These are phyloP conservation scores for Gryganskiella cystojenkinii DNA, from an alignment of 192 early-diverging fungal species.

Conservation along the genomic window DNA sequence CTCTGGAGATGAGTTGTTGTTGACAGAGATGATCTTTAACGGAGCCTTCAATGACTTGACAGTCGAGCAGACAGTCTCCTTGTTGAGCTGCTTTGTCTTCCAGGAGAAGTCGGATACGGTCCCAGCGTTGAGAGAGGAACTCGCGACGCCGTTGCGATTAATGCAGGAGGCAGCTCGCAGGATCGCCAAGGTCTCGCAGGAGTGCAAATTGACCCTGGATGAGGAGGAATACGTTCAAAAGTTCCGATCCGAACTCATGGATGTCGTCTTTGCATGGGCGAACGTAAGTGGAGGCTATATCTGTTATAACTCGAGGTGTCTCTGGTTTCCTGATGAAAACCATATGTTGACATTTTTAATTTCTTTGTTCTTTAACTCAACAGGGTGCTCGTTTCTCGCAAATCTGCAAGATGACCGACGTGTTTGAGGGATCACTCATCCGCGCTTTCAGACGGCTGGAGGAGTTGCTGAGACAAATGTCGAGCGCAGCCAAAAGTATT, in stretches of 20 bases:
- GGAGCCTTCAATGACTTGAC: slow-evolving; percentile 95
- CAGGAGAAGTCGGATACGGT: slow-evolving; percentile 76
- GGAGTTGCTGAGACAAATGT: slow-evolving; percentile 92
- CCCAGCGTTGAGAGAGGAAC: slow-evolving; percentile 75
- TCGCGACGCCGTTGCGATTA: slow-evolving; percentile 75
- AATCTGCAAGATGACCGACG: slow-evolving; percentile 94
- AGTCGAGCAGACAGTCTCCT: slow-evolving; percentile 84
- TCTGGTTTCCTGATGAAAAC: neutral
- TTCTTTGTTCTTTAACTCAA: neutral
- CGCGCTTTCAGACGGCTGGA: slow-evolving; percentile 90
- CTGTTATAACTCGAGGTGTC: no score
- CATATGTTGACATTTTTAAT: neutral
- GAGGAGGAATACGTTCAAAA: slow-evolving; percentile 90
- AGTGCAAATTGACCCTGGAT: slow-evolving; percentile 88
- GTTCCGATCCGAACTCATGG: slow-evolving; percentile 93
- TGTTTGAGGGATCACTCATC: slow-evolving; percentile 96
- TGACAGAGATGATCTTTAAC: slow-evolving; percentile 98
- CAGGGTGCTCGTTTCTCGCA: slow-evolving; percentile 92
- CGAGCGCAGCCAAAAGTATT: slow-evolving; percentile 90
- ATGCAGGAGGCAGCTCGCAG: slow-evolving; percentile 89
- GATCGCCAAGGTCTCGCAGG: slow-evolving; percentile 87
- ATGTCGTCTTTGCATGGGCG: slow-evolving; percentile 93
- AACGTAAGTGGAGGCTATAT: slow-evolving; percentile 45
- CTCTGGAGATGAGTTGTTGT: slow-evolving; percentile 91
- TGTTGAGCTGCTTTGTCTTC: slow-evolving; percentile 94